Evolutionary conservation across 768 basidiomycete species (phyloP), one percentile per base, ranked within the genome.

Genomic region (Termitomyces sp.): DNA sequence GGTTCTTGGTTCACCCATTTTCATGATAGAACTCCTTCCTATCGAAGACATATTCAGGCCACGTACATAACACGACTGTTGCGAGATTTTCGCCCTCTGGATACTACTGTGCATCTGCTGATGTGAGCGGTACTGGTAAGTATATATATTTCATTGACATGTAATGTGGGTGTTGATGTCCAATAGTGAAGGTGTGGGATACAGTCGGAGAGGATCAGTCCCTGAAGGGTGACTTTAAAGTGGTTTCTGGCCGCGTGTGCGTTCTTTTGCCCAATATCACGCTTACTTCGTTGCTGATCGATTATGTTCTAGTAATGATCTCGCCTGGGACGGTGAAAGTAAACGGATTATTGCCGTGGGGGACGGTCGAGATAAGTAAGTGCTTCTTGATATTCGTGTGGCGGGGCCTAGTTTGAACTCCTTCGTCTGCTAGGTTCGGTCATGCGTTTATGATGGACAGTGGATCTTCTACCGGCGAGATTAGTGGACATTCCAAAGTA

Each of bases 291-390:
- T 10, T 53, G 17, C 34, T 42, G 48, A 58, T 43, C 42, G 56
- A 46, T 45, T 48, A 25, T 25, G 1, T 17, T 59, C 15, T 65
- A 94, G 95, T 65, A 95, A 95, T 67, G 96, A 98, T 74, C 83
- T 98, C 25, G 89, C 89, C 11, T 98, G 96, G 96, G 96, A 98
- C 69, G 91, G 91, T 1, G 96, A 98, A 73, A 93, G 91, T 70
- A 96, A 97, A 72, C 84, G 96, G n/a, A 90, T 98, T 60, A 91
- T 98, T 53, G 92, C 89, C 7, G 96, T 92, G 12, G 96, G 96
- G 57, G 93, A 96, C 65, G 95, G 95, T 40, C 82, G 87, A 61
- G 96, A 95, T 68, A 93, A 90, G 93, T 94, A 40, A 59, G 77
- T 71, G 15, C 4, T 10, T 9, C 37, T n/a, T 20, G 8, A 51